Evolutionary conservation across 2,329 filamentous ascomycete species (phyloP).

Genomic region (Diaporthe sp.): DNA sequence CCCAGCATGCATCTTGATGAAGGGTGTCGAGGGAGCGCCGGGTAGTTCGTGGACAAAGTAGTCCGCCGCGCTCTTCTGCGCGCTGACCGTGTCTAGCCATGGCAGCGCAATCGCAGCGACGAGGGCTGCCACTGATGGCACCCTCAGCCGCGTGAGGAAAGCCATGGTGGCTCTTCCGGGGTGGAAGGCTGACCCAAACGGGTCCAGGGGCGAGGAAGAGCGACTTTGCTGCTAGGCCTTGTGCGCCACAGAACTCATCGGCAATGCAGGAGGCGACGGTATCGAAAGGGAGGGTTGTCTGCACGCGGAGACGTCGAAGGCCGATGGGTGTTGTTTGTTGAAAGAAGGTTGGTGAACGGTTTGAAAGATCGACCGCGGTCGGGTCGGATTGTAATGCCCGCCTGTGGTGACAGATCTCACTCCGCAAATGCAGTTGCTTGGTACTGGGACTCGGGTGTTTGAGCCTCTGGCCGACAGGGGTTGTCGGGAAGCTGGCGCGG

Average conservation of each 20-base stretch:
- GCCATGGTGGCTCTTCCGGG: slow-evolving; percentile 43
- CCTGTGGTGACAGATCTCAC: slow-evolving; percentile 37
- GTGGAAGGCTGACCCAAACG: slow-evolving; percentile 38
- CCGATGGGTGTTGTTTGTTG: slow-evolving; percentile 13
- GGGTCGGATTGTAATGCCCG: slow-evolving; percentile 14
- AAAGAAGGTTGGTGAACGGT: not conserved
- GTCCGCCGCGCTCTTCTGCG: slow-evolving; percentile 77
- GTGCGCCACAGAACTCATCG: slow-evolving; percentile 6
- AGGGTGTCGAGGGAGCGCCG: slow-evolving; percentile 82
- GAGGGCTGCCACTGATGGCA: slow-evolving; percentile 43
- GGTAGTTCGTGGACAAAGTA: slow-evolving; percentile 92
- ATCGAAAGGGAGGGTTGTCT: not conserved
- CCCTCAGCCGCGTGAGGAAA: slow-evolving; percentile 46
- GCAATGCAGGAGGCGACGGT: not conserved
- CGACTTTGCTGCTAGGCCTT: slow-evolving; percentile 17
- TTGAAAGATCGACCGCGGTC: slow-evolving; percentile 11
- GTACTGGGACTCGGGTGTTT: slow-evolving; percentile 21
- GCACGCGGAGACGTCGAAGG: not conserved
- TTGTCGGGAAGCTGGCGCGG: slow-evolving; percentile 24
- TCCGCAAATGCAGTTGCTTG: slow-evolving; percentile 20
- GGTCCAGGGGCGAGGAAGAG: slow-evolving; percentile 30
- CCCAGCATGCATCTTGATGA: slow-evolving; percentile 99
- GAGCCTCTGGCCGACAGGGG: slow-evolving; percentile 17
- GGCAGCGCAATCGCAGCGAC: slow-evolving; percentile 57
- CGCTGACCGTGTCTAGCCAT: slow-evolving; percentile 55